Conservation (phyloP, 2,329 filamentous ascomycete species). For the Fusarium odoratissimum region DNA sequence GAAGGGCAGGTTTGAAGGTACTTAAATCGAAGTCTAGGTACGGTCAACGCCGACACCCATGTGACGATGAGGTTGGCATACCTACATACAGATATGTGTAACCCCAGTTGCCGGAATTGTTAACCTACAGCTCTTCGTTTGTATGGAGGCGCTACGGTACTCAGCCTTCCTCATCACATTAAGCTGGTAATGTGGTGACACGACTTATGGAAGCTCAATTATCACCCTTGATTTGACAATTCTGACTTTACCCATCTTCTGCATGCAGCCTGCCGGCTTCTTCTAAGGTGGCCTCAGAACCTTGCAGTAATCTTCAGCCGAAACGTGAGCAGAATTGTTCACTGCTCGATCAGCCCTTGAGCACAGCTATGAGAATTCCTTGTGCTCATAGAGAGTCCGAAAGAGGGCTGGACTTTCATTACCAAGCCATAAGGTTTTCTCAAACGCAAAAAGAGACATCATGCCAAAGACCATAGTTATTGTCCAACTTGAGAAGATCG, state of each 20-base stretch:
- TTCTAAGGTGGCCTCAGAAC: not conserved
- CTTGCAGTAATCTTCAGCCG: not conserved
- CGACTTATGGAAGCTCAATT: conserved; percentile 1
- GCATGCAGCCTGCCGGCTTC: conserved; percentile 9
- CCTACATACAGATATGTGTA: not conserved
- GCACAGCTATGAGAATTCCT: not conserved
- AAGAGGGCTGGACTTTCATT: not conserved
- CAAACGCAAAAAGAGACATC: not conserved
- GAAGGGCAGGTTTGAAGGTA: not conserved
- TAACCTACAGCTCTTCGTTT: not conserved
- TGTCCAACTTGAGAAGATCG: not conserved
- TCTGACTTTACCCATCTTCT: not conserved
- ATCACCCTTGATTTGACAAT: conserved; percentile 9
- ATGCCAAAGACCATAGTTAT: not conserved
- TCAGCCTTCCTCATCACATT: not conserved
- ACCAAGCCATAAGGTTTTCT: not conserved
- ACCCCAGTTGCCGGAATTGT: not conserved
- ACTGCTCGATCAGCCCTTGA: not conserved
- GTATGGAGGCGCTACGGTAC: not conserved
- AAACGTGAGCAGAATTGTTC: not conserved
- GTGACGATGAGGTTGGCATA: not conserved
- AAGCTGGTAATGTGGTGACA: conserved; percentile 5
- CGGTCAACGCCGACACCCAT: not conserved
- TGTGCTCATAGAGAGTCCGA: not conserved
- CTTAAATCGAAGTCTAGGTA: not conserved